Evolutionary conservation across 495 filamentous ascomycete genomes (phyloP).

Genomic region (Bombardia bombarda): DNA sequence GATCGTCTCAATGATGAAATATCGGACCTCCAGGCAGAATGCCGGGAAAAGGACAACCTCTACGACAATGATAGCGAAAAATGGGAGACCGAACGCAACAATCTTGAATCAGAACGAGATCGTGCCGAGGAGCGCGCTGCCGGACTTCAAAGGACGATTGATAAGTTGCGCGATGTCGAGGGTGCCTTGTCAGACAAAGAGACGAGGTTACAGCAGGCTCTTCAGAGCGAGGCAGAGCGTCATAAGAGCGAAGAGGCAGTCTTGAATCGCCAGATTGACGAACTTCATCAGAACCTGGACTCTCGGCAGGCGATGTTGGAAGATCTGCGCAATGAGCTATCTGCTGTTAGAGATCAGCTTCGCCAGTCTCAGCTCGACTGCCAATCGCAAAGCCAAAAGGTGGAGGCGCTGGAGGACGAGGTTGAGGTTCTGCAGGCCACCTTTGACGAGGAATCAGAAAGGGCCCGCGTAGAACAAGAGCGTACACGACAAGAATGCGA

Average conservation of each 20-base stretch:
- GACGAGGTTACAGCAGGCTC: slow-evolving; percentile 50
- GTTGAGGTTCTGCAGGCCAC: slow-evolving; percentile 66
- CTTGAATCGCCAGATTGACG: slow-evolving; percentile 35
- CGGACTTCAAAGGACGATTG: slow-evolving; percentile 64
- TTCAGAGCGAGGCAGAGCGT: slow-evolving; percentile 33
- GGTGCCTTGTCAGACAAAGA: slow-evolving; percentile 59
- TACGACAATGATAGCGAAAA: slow-evolving; percentile 62
- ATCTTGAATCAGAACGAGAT: slow-evolving; percentile 57
- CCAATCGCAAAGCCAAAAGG: slow-evolving; percentile 54
- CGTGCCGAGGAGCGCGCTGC: slow-evolving; percentile 59
- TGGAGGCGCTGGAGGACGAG: slow-evolving; percentile 73
- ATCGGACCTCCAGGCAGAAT: slow-evolving; percentile 58
- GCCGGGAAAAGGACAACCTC: slow-evolving; percentile 66
- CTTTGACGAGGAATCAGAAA: slow-evolving; percentile 69
- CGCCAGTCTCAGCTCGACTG: slow-evolving; percentile 58
- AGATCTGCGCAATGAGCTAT: slow-evolving; percentile 39
- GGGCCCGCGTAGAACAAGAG: slow-evolving; percentile 49
- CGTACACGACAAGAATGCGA: slow-evolving; percentile 42
- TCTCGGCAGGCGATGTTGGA: slow-evolving; percentile 34
- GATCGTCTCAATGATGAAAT: slow-evolving; percentile 56
- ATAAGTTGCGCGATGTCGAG: slow-evolving; percentile 61
- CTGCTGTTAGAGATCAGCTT: slow-evolving; percentile 57
- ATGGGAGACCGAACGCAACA: slow-evolving; percentile 59
- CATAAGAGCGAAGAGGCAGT: slow-evolving; percentile 33
- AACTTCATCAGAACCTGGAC: slow-evolving; percentile 36